These are phyloP conservation scores for Starmerella vaccinii DNA, from an alignment of 805 yeast species.

Conservation along the genomic window DNA sequence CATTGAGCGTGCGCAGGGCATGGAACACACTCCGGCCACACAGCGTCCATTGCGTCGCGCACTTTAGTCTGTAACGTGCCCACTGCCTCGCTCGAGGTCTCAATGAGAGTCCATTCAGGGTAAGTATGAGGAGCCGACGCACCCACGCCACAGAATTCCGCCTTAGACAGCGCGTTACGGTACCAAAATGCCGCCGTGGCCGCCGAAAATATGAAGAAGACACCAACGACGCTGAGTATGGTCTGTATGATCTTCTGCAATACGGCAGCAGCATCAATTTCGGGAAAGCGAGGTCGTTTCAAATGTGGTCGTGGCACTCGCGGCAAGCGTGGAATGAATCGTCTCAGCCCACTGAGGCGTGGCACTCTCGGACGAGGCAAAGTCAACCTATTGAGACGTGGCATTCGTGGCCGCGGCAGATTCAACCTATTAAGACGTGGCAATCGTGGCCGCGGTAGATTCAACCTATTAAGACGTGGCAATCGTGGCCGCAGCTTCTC, in stretches of 20 bases:
- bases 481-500: not conserved
- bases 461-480: not conserved
- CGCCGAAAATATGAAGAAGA: not conserved
- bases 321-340: not conserved
- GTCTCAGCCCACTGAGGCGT: too few relatives aligned
- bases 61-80: slow-evolving; percentile 7
- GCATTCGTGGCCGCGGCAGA: not conserved
- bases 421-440: slow-evolving; percentile 1
- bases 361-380: too few relatives aligned
- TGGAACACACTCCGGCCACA: slow-evolving; percentile 41
- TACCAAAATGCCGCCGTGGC: slow-evolving; percentile 14
- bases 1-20: slow-evolving; percentile 82
- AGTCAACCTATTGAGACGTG: too few relatives aligned
- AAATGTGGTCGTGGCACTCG: not conserved
- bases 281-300: slow-evolving; percentile 1
- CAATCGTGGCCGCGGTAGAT: not conserved
- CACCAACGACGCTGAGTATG: not conserved
- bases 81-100: slow-evolving; percentile 5
- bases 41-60: slow-evolving; percentile 17
- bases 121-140: slow-evolving; percentile 6
- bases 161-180: slow-evolving; percentile 8
- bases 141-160: slow-evolving; percentile 22
- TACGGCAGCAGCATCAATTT: not conserved
- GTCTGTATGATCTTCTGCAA: not conserved
- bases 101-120: slow-evolving; percentile 17